Base-by-base conservation (phyloP, 2,329 filamentous ascomycete genomes). In the Cladophialophora psammophila region DNA sequence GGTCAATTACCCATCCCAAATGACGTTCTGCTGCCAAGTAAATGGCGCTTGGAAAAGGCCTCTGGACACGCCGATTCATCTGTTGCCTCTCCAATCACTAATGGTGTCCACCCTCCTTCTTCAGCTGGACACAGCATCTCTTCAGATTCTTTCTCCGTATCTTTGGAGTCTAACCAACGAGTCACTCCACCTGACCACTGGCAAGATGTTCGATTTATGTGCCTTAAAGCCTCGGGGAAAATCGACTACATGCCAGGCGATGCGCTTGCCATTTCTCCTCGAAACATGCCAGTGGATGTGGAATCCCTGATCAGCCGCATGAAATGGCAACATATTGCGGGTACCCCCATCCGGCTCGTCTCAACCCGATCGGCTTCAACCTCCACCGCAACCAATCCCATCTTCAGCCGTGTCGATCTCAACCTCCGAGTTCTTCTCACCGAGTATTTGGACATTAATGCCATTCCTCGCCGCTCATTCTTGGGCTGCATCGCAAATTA, bases 201-300 rank as follows among this genome's bases (percentile, higher is more conserved):
- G 90, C 95, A 99, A 81, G 95, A 99, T 80, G 94, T 98, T 53
- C 91, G 95, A 0, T 87, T 91, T 60, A 79, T 97, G n/a, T 85
- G 83, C 1, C 82, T 98, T 13, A 83, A 76, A 10, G 78, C 82
- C 12, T 73, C 79, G 2, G 76, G 74, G 54, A 71, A 75, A 1
- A 77, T 80, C 76, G 81, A 77, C 54, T 90, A 89, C 74, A 76
- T 75, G 0, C 93, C 95, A 0, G 94, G 94, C 5, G 92, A 96
- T 73, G 90, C 92, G 31, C 81, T 96, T 6, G 88, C 89, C 5
- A 86, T 99, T 18, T 93, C 90, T 67, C 94, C 95, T 4, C 94
- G 94, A 76, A 98, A 97, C 78, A 94, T 93, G 69, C 85, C 90
- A 0, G 80, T 84, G 7, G 94, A 98, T 74, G 94, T 95, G n/a